phyloP scores from a whole-genome alignment of 495 filamentous ascomycete species.

The Penicillium verhagenii region DNA sequence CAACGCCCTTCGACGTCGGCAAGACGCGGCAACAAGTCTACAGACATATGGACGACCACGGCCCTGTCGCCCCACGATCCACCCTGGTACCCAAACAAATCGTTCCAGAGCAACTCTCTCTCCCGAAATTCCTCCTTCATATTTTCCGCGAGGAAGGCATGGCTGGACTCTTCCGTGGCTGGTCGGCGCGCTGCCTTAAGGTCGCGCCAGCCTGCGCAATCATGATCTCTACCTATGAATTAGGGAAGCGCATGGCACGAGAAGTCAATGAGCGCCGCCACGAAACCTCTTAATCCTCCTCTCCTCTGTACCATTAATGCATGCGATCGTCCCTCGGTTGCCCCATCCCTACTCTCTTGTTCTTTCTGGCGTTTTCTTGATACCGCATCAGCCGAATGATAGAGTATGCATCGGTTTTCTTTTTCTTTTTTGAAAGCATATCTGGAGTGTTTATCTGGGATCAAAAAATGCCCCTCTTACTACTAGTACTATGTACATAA shows the following conservation, averaged over 20 bases:
- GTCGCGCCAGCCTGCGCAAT: constrained; percentile 98
- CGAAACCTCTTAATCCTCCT: constrained; percentile 19
- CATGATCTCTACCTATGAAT: constrained; percentile 97
- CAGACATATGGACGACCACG: constrained; percentile 50
- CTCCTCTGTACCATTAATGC: constrained; percentile 27
- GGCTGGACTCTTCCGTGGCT: constrained; percentile 81
- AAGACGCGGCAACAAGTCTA: constrained; percentile 92
- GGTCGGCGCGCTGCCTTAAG: constrained; percentile 87
- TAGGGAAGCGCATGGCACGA: constrained; percentile 85
- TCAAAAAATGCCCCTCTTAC: constrained; percentile 15
- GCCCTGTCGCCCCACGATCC: constrained; percentile 9
- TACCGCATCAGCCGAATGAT: constrained; percentile 32
- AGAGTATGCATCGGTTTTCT: constrained; percentile 24
- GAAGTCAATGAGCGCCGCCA: constrained; percentile 68
- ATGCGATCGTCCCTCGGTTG: constrained; percentile 23
- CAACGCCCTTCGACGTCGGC: constrained; percentile 95
- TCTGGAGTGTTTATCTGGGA: constrained; percentile 13
- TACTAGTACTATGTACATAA: constrained; percentile 18
- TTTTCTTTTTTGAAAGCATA: constrained; percentile 10
- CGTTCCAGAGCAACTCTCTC: constrained; percentile 67
- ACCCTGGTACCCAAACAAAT: constrained; percentile 26
- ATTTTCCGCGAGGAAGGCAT: constrained; percentile 85
- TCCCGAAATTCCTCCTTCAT: constrained; percentile 78
- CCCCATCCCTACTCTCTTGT: constrained; percentile 8
- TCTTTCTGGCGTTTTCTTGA: constrained; percentile 27